These are phyloP conservation scores for Neopestalotiopsis sp. DNA, from an alignment of 2,329 filamentous ascomycete genomes.

Conservation along the genomic window DNA sequence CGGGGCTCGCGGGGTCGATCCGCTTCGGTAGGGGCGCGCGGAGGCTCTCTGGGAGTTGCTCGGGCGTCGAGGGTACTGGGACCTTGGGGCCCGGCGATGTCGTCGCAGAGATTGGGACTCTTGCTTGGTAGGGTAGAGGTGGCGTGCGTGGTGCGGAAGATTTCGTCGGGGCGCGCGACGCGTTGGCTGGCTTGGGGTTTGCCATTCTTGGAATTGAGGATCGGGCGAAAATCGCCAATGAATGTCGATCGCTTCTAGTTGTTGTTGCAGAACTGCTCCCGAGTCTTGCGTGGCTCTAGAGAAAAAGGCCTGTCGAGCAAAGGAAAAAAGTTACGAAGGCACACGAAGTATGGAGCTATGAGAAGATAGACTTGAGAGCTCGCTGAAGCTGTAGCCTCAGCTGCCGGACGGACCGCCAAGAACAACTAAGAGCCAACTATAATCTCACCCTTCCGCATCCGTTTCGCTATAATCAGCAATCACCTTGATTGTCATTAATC, in stretches of 20 bases:
- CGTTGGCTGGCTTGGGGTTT: neutral
- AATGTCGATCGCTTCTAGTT: neutral
- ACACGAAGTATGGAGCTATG: neutral
- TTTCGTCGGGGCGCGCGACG: neutral
- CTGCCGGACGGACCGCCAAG: neutral
- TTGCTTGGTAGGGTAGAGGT: neutral
- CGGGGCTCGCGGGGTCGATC: slow-evolving; percentile 39
- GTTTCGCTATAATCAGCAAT: neutral
- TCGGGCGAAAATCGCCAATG: neutral
- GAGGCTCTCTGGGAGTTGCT: slow-evolving; percentile 17
- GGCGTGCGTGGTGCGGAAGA: neutral
- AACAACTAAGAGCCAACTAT: neutral
- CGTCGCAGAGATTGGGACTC: neutral
- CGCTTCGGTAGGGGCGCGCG: slow-evolving; percentile 22
- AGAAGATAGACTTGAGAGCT: neutral
- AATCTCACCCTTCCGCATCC: neutral
- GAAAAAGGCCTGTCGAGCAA: neutral
- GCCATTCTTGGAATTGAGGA: neutral
- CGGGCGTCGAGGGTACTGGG: neutral
- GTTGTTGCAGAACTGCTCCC: neutral
- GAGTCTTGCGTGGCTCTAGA: neutral
- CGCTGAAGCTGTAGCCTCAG: neutral
- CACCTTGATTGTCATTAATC: neutral
- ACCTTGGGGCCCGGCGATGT: too few relatives aligned
- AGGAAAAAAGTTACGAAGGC: neutral